Conservation (phyloP, 495 filamentous ascomycete genomes). For the Tuber calosporum region DNA sequence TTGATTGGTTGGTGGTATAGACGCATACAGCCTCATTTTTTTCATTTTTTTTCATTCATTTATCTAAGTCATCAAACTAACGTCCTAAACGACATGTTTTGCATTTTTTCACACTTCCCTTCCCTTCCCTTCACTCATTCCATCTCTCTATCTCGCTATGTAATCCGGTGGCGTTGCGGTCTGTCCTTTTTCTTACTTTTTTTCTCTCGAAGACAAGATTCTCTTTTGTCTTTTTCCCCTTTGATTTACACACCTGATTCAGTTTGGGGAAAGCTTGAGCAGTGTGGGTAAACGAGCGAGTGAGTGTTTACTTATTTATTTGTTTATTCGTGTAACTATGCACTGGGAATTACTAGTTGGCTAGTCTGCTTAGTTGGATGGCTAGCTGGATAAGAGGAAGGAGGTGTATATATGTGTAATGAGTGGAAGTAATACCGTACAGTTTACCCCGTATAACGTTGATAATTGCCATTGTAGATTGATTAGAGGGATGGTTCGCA, state of each 20-base stretch:
- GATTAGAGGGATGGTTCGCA: neutral
- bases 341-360: neutral
- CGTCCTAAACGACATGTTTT: neutral
- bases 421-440: neutral
- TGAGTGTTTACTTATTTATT: neutral
- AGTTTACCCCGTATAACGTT: neutral
- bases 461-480: neutral
- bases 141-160: neutral
- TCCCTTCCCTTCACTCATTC: slow-evolving; percentile 4
- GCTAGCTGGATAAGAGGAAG: neutral
- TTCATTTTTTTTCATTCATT: slow-evolving; percentile 16
- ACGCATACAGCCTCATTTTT: slow-evolving; percentile 23
- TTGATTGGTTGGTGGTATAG: slow-evolving; percentile 25
- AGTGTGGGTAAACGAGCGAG: neutral
- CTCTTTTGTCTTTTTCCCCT: neutral
- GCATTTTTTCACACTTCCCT: slow-evolving; percentile 2
- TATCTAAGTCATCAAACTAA: slow-evolving; percentile 16
- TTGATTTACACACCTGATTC: neutral
- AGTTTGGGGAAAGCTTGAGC: neutral
- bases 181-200: neutral
- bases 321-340: neutral
- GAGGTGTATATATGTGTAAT: slow-evolving; percentile 3
- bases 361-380: neutral
- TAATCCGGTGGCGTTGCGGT: neutral
- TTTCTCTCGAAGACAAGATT: neutral